phyloP scores from a whole-genome alignment of 306 rosid genomes.

The Lathyrus sativus region DNA sequence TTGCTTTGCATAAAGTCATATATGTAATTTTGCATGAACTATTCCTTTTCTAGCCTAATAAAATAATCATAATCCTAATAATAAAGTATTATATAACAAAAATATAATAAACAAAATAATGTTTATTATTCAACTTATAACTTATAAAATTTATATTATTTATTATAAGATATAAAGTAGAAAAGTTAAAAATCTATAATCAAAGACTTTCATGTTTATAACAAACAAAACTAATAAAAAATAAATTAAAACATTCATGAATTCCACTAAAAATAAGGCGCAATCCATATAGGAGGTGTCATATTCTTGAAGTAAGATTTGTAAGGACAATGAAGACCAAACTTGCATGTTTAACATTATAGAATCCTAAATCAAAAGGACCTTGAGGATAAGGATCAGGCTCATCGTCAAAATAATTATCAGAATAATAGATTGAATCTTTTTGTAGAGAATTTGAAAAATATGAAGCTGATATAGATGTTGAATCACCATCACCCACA shows the following conservation, averaged over 20 bases:
- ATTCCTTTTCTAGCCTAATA: too few species aligned
- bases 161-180: too few species aligned
- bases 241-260: background rate
- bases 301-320: background rate
- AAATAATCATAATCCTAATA: too few species aligned
- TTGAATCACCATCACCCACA: background rate
- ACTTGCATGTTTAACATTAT: background rate
- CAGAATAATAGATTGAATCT: background rate
- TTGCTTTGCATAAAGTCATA: too few species aligned
- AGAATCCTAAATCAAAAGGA: constrained; percentile 4
- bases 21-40: too few species aligned
- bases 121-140: too few species aligned
- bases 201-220: too few species aligned
- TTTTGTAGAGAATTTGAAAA: background rate
- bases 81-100: too few species aligned
- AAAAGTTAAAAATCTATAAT: too few species aligned
- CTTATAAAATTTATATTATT: too few species aligned
- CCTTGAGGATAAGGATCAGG: background rate
- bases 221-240: background rate
- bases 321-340: background rate
- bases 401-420: background rate
- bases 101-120: too few species aligned
- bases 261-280: background rate
- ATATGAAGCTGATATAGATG: background rate
- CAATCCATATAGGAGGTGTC: constrained; percentile 7